A percentile compares a stretch with the other conserved stretches of the same genome.
Conservation (phyloP, 2,329 filamentous ascomycete genomes). For the Mycosphaerella sp. region DNA sequence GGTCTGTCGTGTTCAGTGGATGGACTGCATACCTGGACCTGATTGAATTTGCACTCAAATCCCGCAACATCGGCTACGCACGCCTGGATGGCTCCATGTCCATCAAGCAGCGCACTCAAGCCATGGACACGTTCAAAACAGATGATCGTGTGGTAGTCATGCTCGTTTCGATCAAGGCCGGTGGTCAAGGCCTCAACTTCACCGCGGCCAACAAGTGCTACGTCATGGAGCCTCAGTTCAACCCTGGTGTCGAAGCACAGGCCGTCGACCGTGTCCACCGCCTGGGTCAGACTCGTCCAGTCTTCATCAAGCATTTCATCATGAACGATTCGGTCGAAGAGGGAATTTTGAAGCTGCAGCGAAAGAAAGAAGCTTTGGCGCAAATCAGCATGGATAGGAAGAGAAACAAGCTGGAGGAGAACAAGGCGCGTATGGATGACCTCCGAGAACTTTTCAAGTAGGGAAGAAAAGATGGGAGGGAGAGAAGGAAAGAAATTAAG, state of each 20-base stretch:
- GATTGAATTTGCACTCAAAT: slow-evolving; percentile 72
- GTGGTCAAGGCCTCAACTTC: slow-evolving; percentile 84
- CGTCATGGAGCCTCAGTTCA: slow-evolving; percentile 98
- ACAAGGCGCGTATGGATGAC: slow-evolving; percentile 58
- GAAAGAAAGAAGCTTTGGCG: slow-evolving; percentile 87
- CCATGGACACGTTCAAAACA: slow-evolving; percentile 71
- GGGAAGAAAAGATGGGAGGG: background rate
- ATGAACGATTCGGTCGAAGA: slow-evolving; percentile 91
- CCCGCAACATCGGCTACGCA: slow-evolving; percentile 59
- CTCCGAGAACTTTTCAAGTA: slow-evolving; percentile 52
- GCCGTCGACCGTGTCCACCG: slow-evolving; percentile 90
- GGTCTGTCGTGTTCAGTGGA: slow-evolving; percentile 80
- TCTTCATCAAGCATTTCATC: slow-evolving; percentile 80
- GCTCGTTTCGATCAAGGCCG: slow-evolving; percentile 85
- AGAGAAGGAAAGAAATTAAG: too few species aligned
- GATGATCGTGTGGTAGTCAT: slow-evolving; percentile 69
- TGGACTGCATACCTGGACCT: slow-evolving; percentile 95
- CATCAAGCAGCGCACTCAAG: slow-evolving; percentile 63
- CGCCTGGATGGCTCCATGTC: slow-evolving; percentile 91
- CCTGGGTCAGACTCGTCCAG: slow-evolving; percentile 80
- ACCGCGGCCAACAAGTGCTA: slow-evolving; percentile 82
- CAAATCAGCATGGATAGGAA: slow-evolving; percentile 67
- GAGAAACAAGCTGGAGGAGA: slow-evolving; percentile 56
- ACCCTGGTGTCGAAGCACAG: slow-evolving; percentile 89
- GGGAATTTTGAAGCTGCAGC: slow-evolving; percentile 82